Base-by-base conservation (phyloP, 1,139 yeast species). In the Yamadazyma sp. region DNA sequence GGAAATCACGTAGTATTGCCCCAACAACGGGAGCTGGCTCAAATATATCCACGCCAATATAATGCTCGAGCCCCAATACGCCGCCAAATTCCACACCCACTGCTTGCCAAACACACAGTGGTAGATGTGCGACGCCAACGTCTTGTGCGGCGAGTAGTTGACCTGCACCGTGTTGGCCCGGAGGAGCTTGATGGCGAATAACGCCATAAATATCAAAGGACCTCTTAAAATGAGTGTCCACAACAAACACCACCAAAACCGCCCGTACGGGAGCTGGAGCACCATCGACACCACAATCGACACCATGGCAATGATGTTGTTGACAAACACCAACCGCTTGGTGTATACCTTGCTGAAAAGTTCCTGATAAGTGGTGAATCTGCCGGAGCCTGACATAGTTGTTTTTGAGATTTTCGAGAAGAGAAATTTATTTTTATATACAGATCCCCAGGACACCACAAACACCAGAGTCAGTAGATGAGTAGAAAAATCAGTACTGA, bases 161-260 rank as follows among this genome's bases (percentile, higher is more conserved):
- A 80, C 82, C 27, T 75, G 77, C 27, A 80, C 52, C 34, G 73
- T 70, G 27, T 64, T 59, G 38, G 73, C 72, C 45, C 87, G 69
- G 7, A 77, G 59, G 35, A 72, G 62, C 34, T 76, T 70, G 32
- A 82, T 57, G 10, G 76, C 38, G 21, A 53, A 45, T 30, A 64
- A 54, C 7, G 67, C 56, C 6, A 50, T 38, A 41, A 61, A 65
- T 17, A 67, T 47, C 13, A 61, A 36, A 1, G 76, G 76, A 9
- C 54, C 62, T 31, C 67, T 53, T n/a, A 57, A 34, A 8, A 53
- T 45, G 10, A 59, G 36, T 3, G 64, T 50, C 16, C 56, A 42
- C 17, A 62, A 38, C 16, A 66, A 22, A 41, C 57, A 60, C 56
- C 63, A 53, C 67, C 67, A 61, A 42, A 64, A 56, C 2, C 49